Evolutionary conservation across 305 asterid species (phyloP).

Genomic region (Caryopteris hybrid): DNA sequence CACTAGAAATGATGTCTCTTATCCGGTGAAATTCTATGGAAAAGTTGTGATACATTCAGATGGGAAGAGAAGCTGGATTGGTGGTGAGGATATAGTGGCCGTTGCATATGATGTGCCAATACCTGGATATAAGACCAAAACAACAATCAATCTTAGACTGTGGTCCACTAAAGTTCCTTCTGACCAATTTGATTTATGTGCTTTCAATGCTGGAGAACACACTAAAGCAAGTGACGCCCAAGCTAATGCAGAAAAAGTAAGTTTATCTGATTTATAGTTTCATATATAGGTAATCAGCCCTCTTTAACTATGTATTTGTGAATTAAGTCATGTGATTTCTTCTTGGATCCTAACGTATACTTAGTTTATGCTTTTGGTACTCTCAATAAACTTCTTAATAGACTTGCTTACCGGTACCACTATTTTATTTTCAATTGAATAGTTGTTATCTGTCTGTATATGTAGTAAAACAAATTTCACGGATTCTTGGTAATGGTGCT

Average conservation of each 20-base stretch:
- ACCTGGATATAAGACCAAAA: constrained; percentile 82
- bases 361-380: constrained; percentile 7
- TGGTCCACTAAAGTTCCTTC: constrained; percentile 91
- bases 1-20: constrained; percentile 69
- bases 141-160: constrained; percentile 77
- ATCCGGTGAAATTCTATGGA: constrained; percentile 79
- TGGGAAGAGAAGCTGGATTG: constrained; percentile 78
- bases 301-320: no score
- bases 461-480: constrained; percentile 1
- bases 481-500: constrained; percentile 1
- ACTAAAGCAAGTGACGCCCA: constrained; percentile 70
- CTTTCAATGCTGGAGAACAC: constrained; percentile 88
- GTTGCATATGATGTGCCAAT: constrained; percentile 90
- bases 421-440: neutral
- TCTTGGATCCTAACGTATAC: constrained; percentile 13
- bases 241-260: constrained; percentile 80
- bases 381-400: neutral
- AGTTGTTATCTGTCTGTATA: neutral
- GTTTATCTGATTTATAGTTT: constrained; percentile 10
- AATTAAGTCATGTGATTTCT: no score
- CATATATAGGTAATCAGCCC: no score
- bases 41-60: constrained; percentile 60
- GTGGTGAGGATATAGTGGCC: constrained; percentile 78
- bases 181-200: constrained; percentile 56
- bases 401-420: neutral